phyloP scores from a whole-genome alignment of 306 rosid genomes.

The Citrullus mucosospermus region DNA sequence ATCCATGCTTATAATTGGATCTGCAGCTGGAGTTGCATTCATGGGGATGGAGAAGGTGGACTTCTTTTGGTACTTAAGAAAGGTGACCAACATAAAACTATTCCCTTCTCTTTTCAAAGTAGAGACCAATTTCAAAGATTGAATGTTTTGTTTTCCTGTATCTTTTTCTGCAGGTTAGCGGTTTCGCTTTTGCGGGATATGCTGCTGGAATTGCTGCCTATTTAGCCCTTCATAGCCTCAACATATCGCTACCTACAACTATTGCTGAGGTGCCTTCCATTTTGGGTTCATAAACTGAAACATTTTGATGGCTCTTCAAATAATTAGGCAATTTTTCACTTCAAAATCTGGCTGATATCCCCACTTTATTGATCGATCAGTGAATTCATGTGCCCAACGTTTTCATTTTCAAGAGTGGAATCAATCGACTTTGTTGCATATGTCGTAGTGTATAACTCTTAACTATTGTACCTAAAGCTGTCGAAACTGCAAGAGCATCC shows the following conservation, averaged over 20 bases:
- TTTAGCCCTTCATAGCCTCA: conserved; percentile 50
- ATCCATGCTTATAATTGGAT: conserved; percentile 88
- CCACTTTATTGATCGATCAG: not conserved
- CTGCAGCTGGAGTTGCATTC: conserved; percentile 94
- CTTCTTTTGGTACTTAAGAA: conserved; percentile 84
- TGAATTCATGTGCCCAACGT: not conserved
- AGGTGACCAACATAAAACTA: conserved; percentile 28
- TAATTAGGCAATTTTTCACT: not conserved
- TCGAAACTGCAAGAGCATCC: not conserved
- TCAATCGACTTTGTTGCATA: too few species aligned
- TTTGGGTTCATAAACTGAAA: conserved; percentile 31
- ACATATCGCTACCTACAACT: conserved; percentile 51
- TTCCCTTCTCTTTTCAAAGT: not conserved
- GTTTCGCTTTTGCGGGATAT: conserved; percentile 90
- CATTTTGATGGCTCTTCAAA: not conserved
- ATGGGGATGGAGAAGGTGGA: conserved; percentile 99
- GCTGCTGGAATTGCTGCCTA: conserved; percentile 79
- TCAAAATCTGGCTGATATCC: not conserved
- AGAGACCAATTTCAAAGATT: not conserved
- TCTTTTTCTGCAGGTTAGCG: conserved; percentile 58
- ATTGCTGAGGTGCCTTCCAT: conserved; percentile 63
- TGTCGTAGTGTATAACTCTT: not conserved
- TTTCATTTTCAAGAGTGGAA: too few species aligned
- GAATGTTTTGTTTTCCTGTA: not conserved
- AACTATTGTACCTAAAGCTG: not conserved